Conservation (phyloP, 2,329 filamentous ascomycete genomes). For the Aspergillus neotritici region DNA sequence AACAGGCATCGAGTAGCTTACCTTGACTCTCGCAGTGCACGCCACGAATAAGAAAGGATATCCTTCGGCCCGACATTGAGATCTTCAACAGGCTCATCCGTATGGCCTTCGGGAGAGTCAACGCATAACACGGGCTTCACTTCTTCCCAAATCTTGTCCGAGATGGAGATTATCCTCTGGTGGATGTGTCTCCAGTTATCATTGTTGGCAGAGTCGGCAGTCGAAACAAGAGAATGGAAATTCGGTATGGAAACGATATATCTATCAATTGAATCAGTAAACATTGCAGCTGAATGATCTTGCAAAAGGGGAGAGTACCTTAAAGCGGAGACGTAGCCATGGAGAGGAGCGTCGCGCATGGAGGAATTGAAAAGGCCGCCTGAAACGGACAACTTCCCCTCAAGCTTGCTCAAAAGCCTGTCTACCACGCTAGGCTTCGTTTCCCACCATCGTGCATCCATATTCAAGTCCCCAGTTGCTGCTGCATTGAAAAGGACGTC, state of each 20-base stretch:
- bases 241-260: constrained; percentile 46
- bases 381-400: constrained; percentile 59
- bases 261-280: constrained; percentile 20
- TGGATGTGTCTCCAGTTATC: constrained; percentile 31
- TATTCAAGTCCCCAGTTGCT: constrained; percentile 25
- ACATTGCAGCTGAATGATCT: not conserved
- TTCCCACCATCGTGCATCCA: constrained; percentile 23
- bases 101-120: constrained; percentile 87
- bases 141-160: constrained; percentile 67
- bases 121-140: constrained; percentile 79
- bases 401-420: constrained; percentile 55
- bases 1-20: constrained; percentile 33
- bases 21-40: constrained; percentile 92
- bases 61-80: constrained; percentile 75
- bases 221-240: constrained; percentile 33
- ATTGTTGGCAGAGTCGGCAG: constrained; percentile 5
- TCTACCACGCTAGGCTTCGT: constrained; percentile 50
- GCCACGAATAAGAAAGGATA: constrained; percentile 88
- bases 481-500: constrained; percentile 62
- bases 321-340: constrained; percentile 64
- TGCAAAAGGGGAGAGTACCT: constrained; percentile 40
- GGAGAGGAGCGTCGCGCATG: constrained; percentile 60
- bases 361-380: constrained; percentile 61
- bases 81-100: constrained; percentile 52
- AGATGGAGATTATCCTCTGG: constrained; percentile 53